phyloP scores from a whole-genome alignment of 495 filamentous ascomycete genomes.

The Cetradonia linearis region DNA sequence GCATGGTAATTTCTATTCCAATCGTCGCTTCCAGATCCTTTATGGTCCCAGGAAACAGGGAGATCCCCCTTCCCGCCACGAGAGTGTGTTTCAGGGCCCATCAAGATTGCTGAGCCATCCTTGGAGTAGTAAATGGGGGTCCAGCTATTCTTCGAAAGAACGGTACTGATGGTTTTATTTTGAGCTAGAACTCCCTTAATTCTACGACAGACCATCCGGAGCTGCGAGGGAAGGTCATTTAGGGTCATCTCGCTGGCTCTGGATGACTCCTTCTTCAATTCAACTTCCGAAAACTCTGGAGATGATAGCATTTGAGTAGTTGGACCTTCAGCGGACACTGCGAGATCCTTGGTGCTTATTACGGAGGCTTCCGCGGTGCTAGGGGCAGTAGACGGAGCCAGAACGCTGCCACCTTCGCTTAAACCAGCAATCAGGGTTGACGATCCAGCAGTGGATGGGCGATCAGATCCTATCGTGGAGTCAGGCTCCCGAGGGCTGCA shows the following conservation, averaged over 20 bases:
- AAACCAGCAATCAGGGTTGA: conserved; percentile 19
- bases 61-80: not conserved
- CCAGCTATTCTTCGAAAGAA: not conserved
- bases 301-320: not conserved
- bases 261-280: not conserved
- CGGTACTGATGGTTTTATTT: not conserved
- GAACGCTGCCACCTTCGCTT: conserved; percentile 5
- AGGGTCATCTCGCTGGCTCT: not conserved
- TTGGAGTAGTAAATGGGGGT: conserved; percentile 9
- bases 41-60: not conserved
- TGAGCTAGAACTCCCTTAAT: not conserved
- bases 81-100: conserved; percentile 46
- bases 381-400: conserved; percentile 11
- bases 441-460: conserved; percentile 42
- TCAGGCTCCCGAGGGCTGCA: conserved; percentile 39
- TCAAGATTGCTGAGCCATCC: conserved; percentile 24
- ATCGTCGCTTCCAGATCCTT: not conserved
- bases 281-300: not conserved
- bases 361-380: conserved; percentile 39
- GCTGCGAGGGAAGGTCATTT: not conserved
- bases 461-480: conserved; percentile 40
- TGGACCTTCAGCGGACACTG: conserved; percentile 19
- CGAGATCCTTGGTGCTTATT: conserved; percentile 46
- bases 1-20: conserved; percentile 48
- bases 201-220: not conserved